phyloP scores from a whole-genome alignment of 352 stramenopile genomes.

The Phytophthora quininea region DNA sequence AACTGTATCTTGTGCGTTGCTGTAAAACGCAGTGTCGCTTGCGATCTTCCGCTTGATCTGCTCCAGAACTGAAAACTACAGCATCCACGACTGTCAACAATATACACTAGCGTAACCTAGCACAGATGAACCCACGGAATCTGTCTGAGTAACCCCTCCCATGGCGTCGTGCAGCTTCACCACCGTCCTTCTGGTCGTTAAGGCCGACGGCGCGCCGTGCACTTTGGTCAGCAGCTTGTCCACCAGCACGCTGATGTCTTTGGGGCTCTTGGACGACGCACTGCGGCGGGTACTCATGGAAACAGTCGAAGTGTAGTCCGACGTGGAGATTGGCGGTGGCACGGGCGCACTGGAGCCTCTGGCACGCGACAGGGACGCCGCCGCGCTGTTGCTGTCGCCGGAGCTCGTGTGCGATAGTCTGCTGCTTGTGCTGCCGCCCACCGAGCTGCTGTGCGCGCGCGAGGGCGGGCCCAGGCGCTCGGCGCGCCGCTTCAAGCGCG shows the following conservation, averaged over 20 bases:
- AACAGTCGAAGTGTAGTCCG: conserved; percentile 34
- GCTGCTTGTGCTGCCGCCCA: conserved; percentile 14
- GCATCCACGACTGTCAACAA: too few species aligned
- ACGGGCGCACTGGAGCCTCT: conserved; percentile 16
- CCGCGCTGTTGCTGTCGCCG: conserved; percentile 2
- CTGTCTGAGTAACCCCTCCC: conserved; percentile 21
- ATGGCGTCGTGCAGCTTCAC: conserved; percentile 60
- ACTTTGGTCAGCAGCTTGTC: conserved; percentile 60
- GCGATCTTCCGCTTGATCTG: conserved; percentile 81
- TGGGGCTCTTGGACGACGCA: conserved; percentile 30
- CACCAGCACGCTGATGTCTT: conserved; percentile 60
- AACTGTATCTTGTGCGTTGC: conserved; percentile 49
- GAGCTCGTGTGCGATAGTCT: neutral
- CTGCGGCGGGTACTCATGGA: conserved; percentile 39
- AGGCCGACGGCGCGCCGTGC: conserved; percentile 56
- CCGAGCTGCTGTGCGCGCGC: conserved; percentile 19
- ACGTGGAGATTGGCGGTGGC: conserved; percentile 9
- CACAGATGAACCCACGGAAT: conserved; percentile 36
- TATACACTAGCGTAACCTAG: neutral
- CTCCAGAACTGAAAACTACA: conserved; percentile 69
- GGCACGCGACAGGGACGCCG: conserved; percentile 8
- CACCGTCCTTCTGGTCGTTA: conserved; percentile 62
- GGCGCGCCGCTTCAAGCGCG: conserved; percentile 51
- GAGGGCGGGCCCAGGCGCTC: conserved; percentile 30
- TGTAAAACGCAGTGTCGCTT: conserved; percentile 49